A percentile compares a stretch with the other conserved stretches of the same genome.
phyloP scores from a whole-genome alignment of 495 filamentous ascomycete genomes.

The Talaromyces stipitatus region DNA sequence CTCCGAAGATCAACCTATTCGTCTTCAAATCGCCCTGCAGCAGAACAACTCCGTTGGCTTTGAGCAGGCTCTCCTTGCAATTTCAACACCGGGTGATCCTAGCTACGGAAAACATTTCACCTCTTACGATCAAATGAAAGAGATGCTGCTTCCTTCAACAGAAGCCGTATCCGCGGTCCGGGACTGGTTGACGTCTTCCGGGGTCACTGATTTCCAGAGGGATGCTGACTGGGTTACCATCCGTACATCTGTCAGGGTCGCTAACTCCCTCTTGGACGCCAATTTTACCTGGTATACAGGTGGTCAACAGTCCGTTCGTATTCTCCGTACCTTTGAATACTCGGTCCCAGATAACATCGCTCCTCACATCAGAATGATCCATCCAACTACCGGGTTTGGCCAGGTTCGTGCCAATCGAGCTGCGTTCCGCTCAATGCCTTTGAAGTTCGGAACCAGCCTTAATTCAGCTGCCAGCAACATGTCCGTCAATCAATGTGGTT shows the following conservation, averaged over 20 bases:
- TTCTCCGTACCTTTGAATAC: constrained; percentile 54
- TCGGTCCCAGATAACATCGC: constrained; percentile 47
- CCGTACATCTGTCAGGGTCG: constrained; percentile 42
- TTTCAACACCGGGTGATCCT: constrained; percentile 53
- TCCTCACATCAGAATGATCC: constrained; percentile 41
- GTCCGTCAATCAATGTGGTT: constrained; percentile 25
- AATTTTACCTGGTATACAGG: constrained; percentile 49
- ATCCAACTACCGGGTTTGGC: constrained; percentile 53
- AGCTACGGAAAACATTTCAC: constrained; percentile 59
- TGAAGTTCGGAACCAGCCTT: background rate
- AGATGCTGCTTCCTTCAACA: constrained; percentile 43
- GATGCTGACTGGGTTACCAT: constrained; percentile 59
- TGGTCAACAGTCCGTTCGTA: constrained; percentile 25
- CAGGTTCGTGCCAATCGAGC: constrained; percentile 30
- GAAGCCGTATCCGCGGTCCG: constrained; percentile 38
- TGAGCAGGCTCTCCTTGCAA: constrained; percentile 53
- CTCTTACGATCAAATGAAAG: constrained; percentile 44
- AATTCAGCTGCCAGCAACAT: background rate
- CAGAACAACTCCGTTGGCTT: constrained; percentile 52
- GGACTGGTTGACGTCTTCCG: constrained; percentile 41
- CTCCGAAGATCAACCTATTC: constrained; percentile 19
- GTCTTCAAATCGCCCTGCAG: constrained; percentile 41
- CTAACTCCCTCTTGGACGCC: constrained; percentile 47
- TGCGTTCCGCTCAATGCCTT: constrained; percentile 9
- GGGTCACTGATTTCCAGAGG: constrained; percentile 39